Evolutionary conservation across 352 stramenopile genomes (phyloP), one percentile per base, ranked within the genome.

Genomic region (Globisporangium uncinulatum): DNA sequence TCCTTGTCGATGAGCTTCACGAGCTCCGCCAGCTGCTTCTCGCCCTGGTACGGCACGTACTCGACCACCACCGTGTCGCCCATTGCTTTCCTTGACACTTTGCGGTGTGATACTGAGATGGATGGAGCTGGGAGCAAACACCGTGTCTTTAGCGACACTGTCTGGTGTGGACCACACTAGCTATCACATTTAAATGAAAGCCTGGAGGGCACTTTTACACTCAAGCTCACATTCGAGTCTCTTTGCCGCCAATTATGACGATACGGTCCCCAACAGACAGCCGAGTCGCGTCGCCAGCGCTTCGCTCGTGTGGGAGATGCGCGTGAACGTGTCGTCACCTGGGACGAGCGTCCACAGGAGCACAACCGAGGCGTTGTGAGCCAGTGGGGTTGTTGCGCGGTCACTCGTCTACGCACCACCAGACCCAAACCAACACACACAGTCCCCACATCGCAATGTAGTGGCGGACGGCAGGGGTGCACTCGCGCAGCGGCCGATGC

Each of bases 1-100:
- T 98, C 94, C 70, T 96, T 95, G 67, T 97, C 88, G 54, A 98
- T 96, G 49, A 98, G 83, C 59, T 85, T 86, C 64, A 97, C 93
- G 17, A 98, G 87, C 67, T 96, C 87, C 19, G 73, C 74, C 24
- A 98, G 79, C 69, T 97, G 78, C 57, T 90, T 89, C 74, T 97
- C 88, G 56, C 82, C 88, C 54, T 91, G 74, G 69, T 94, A 94
- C 67, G 69, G 67, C 45, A 71, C 71, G 57, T 84, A 92, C 51
- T 83, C 69, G 43, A 92, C 66, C 44, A 2, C 43, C 19, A 17
- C 41, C 14, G 15, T 10, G 8, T 31, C 19, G 17, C 43, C 15
- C 43, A 48, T 48, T 29, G 6, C n/a, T 47, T n/a, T 19, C 24
- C 24, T 29, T 29, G 24, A 29, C 24, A 29, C 24, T 29, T 29